A percentile compares a stretch with the other conserved stretches of the same genome.
phyloP scores from a whole-genome alignment of 1,284 basidiomycete species.

The Cystobasidium pallidum region DNA sequence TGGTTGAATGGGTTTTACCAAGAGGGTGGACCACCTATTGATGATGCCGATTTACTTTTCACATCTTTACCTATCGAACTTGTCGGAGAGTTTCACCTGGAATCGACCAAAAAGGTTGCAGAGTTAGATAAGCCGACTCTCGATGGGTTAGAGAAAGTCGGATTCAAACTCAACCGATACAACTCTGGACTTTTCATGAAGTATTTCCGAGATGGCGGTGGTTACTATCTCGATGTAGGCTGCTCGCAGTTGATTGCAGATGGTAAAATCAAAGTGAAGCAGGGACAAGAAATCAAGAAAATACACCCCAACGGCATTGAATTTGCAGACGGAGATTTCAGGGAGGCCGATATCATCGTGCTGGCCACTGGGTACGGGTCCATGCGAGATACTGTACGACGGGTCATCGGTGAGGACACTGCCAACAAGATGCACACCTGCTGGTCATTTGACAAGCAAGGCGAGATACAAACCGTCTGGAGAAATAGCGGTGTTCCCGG shows the following conservation, averaged over 20 bases:
- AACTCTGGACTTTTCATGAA: conserved; percentile 46
- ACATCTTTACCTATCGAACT: conserved; percentile 59
- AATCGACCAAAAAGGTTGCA: conserved; percentile 51
- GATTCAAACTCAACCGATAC: conserved; percentile 57
- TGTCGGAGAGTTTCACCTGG: conserved; percentile 56
- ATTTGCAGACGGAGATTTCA: conserved; percentile 56
- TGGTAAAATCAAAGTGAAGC: conserved; percentile 56
- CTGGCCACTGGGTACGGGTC: conserved; percentile 51
- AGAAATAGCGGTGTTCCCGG: conserved; percentile 62
- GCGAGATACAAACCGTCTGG: conserved; percentile 64
- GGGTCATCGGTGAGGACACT: conserved; percentile 62
- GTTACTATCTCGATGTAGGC: conserved; percentile 54
- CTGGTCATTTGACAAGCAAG: conserved; percentile 66
- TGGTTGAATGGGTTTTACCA: conserved; percentile 57
- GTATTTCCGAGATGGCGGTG: conserved; percentile 54
- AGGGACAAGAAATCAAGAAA: conserved; percentile 53
- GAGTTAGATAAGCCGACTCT: conserved; percentile 56
- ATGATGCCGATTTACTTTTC: conserved; percentile 61
- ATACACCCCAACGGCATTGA: conserved; percentile 53
- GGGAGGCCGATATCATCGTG: conserved; percentile 55
- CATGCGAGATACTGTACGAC: conserved; percentile 57
- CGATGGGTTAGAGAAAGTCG: conserved; percentile 57
- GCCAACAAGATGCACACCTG: conserved; percentile 61
- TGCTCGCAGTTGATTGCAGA: conserved; percentile 54
- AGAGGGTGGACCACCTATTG: conserved; percentile 58